Evolutionary conservation across 2,329 filamentous ascomycete species (phyloP).

Genomic region (Teratosphaeria gauchensis): DNA sequence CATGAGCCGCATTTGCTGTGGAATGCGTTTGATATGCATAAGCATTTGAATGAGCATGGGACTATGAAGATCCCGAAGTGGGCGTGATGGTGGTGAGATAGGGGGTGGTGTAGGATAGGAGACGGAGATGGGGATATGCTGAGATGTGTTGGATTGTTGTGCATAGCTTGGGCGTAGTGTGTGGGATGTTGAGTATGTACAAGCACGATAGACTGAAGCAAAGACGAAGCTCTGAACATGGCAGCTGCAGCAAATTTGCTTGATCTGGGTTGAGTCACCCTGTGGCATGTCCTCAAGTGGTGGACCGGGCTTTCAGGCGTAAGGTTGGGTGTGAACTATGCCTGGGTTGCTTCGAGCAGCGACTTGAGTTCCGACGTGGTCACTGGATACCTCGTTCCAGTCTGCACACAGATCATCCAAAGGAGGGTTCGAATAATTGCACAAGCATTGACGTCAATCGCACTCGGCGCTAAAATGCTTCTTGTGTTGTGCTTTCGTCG

Average conservation of each 20-base stretch:
- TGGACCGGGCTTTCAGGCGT: too few relatives aligned
- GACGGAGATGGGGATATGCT: not conserved
- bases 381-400: too few relatives aligned
- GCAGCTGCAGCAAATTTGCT: not conserved
- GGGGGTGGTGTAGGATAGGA: not conserved
- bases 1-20: constrained; percentile 83
- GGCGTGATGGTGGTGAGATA: constrained; percentile 17
- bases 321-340: too few relatives aligned
- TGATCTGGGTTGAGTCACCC: not conserved
- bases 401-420: too few relatives aligned
- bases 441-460: too few relatives aligned
- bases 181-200: not conserved
- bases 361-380: too few relatives aligned
- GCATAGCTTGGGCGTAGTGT: not conserved
- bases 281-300: too few relatives aligned
- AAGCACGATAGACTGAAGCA: not conserved
- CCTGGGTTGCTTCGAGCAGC: too few relatives aligned
- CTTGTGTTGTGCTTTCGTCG: too few relatives aligned
- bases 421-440: too few relatives aligned
- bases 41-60: constrained; percentile 68
- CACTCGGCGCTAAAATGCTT: too few relatives aligned
- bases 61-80: constrained; percentile 78
- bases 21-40: constrained; percentile 83
- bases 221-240: not conserved
- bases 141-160: not conserved